Evolutionary conservation across 441 rosid species (phyloP).

Genomic region (Populus hybrid): DNA sequence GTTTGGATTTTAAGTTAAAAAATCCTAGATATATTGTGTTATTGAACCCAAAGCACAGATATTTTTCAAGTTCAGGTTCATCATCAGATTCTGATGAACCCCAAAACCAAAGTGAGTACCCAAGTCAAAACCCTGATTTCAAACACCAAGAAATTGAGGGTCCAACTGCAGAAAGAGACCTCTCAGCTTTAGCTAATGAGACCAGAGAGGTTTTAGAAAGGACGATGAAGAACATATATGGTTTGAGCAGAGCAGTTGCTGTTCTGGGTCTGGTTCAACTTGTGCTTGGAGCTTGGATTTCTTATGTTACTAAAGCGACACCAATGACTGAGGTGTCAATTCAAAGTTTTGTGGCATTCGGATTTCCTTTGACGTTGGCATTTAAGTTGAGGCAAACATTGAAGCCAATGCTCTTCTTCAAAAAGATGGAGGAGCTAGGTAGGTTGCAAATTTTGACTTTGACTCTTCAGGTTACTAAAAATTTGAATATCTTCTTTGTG

Average conservation of each 20-base stretch:
- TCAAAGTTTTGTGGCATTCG: conserved; percentile 65
- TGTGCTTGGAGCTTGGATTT: conserved; percentile 63
- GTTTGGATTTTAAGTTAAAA: conserved; percentile 2
- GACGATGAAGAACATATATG: conserved; percentile 72
- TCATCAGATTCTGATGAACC: conserved; percentile 26
- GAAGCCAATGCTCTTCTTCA: conserved; percentile 83
- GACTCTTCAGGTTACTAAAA: conserved; percentile 69
- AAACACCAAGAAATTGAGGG: conserved; percentile 95
- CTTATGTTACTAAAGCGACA: conserved; percentile 40
- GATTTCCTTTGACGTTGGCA: conserved; percentile 76
- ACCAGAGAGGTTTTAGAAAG: conserved; percentile 62
- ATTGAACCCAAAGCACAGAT: conserved; percentile 31
- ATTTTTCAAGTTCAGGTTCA: conserved; percentile 37
- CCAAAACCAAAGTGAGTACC: conserved; percentile 26
- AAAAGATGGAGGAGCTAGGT: conserved; percentile 84
- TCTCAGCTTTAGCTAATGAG: conserved; percentile 70
- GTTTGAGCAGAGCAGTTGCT: conserved; percentile 60
- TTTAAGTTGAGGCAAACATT: conserved; percentile 68
- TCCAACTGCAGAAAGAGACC: conserved; percentile 78
- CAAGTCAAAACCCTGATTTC: conserved; percentile 56
- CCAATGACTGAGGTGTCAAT: conserved; percentile 51
- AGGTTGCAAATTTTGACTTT: conserved; percentile 84
- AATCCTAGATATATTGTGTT: conserved; percentile 1
- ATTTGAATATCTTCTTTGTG: conserved; percentile 54
- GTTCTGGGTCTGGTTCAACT: conserved; percentile 61